Evolutionary conservation across 306 rosid genomes (phyloP).

Genomic region (Castanospermum australe): DNA sequence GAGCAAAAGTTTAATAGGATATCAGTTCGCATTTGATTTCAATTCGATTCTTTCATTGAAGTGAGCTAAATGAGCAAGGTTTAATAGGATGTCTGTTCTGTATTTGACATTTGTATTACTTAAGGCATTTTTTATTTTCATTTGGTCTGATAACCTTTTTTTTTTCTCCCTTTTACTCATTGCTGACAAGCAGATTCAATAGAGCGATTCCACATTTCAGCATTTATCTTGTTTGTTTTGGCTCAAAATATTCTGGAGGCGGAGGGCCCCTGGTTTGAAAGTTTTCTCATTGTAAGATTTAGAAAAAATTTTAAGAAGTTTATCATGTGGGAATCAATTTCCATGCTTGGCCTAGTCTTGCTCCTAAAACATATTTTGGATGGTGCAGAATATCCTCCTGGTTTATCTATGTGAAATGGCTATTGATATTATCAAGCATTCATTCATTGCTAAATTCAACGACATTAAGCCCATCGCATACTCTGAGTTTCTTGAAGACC

Average conservation of each 20-base stretch:
- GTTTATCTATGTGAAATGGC: slow-evolving; percentile 86
- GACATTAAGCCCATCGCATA: slow-evolving; percentile 82
- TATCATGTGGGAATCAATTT: slow-evolving; percentile 1
- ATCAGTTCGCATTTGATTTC: background rate
- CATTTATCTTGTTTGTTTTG: slow-evolving; percentile 85
- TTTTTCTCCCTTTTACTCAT: background rate
- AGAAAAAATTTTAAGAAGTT: slow-evolving; percentile 5
- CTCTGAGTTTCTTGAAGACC: slow-evolving; percentile 96
- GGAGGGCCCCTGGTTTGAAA: slow-evolving; percentile 95
- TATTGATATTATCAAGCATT: slow-evolving; percentile 91
- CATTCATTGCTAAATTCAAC: slow-evolving; percentile 93
- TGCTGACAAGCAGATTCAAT: slow-evolving; percentile 75
- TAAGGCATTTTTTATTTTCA: background rate
- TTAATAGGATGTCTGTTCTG: background rate
- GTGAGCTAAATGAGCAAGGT: background rate
- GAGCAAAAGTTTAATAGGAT: background rate
- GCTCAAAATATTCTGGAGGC: slow-evolving; percentile 99
- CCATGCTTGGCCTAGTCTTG: slow-evolving; percentile 18
- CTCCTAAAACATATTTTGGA: slow-evolving; percentile 37
- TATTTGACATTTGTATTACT: slow-evolving; percentile 7
- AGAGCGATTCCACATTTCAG: slow-evolving; percentile 96
- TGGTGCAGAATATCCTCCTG: slow-evolving; percentile 71
- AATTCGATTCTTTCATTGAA: background rate
- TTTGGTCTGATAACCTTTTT: slow-evolving; percentile 7
- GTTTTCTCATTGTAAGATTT: slow-evolving; percentile 76